A percentile compares a stretch with the other conserved stretches of the same genome.
phyloP scores from a whole-genome alignment of 805 yeast species.

The Pichia phayaonensis region DNA sequence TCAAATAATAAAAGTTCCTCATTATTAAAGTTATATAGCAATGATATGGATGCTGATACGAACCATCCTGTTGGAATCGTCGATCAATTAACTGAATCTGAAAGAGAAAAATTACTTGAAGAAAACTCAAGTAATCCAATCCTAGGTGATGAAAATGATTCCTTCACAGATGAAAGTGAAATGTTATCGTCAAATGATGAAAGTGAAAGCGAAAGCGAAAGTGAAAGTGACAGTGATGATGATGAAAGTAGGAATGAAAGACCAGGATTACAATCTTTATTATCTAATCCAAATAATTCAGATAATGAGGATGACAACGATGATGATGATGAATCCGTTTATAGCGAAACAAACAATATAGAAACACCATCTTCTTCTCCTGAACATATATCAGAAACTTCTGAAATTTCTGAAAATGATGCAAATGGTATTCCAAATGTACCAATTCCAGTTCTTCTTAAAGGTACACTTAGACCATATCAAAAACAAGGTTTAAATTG shows the following conservation, averaged over 20 bases:
- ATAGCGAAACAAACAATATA: slow-evolving; percentile 21
- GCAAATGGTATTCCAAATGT: slow-evolving; percentile 52
- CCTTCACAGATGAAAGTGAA: slow-evolving; percentile 17
- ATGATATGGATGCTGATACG: background rate
- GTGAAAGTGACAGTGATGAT: slow-evolving; percentile 8
- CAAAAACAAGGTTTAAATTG: slow-evolving; percentile 96
- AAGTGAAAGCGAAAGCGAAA: slow-evolving; percentile 15
- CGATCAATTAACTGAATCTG: slow-evolving; percentile 23
- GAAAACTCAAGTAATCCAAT: slow-evolving; percentile 18
- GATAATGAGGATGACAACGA: slow-evolving; percentile 15
- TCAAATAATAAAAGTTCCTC: background rate
- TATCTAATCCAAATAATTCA: slow-evolving; percentile 16
- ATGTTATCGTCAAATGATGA: slow-evolving; percentile 12
- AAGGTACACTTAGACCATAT: slow-evolving; percentile 81
- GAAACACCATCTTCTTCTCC: slow-evolving; percentile 33
- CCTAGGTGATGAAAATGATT: slow-evolving; percentile 9
- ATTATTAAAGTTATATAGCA: slow-evolving; percentile 29
- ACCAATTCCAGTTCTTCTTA: slow-evolving; percentile 64
- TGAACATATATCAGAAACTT: slow-evolving; percentile 20
- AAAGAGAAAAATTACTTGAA: slow-evolving; percentile 14
- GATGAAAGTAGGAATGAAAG: slow-evolving; percentile 10
- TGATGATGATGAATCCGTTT: slow-evolving; percentile 32
- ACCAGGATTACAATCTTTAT: slow-evolving; percentile 31
- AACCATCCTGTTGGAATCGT: slow-evolving; percentile 14
- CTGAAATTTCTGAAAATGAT: slow-evolving; percentile 17